Evolutionary conservation across 768 basidiomycete species (phyloP), one percentile per base, ranked within the genome.

Genomic region (Pleurotus salmoneostramineus): DNA sequence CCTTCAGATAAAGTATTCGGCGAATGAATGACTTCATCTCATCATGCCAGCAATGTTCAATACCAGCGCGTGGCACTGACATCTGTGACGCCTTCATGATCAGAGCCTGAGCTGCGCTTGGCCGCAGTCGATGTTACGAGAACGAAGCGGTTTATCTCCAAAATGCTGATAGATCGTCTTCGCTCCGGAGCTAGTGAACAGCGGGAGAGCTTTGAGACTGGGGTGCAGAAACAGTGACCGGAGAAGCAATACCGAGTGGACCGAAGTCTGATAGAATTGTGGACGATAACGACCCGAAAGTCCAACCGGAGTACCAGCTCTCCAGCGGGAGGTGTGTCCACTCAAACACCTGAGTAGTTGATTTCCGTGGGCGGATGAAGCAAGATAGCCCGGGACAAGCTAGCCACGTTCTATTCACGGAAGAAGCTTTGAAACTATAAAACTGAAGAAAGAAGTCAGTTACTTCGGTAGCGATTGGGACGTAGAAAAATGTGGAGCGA

Each of bases 391-490:
- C 33, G 15, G 21, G 48, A 11, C 33, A 34, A 45, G 17, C 44
- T 15, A 45, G 44, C 44, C 48, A 49, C 48, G 48, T 49, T 49
- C 48, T 31, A 49, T 49, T 49, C 15, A 43, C 27, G 40, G 17
- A 44, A 31, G 40, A 45, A 45, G 44, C 44, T 45, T 45, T 27
- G n/a, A 6, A 45, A 45, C 44, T 17, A 45, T 45, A 45, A 45
- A 14, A 14, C 44, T 45, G 44, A 5, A 45, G 15, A 55, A 32
- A 32, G 52, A 55, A 55, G 36, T 6, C 17, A 17, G 44, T 15
- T 44, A 55, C 52, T 55, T 55, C 52, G 52, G 52, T 43, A 55
- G 52, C 52, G 52, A 40, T 37, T 42, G 52, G 31, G n/a, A 52
- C 35, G 35, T 34, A 12, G 14, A 21, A 27, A 27, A 27, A 1